phyloP scores from a whole-genome alignment of 169 alveolate species.

The Blepharisma undulans region DNA sequence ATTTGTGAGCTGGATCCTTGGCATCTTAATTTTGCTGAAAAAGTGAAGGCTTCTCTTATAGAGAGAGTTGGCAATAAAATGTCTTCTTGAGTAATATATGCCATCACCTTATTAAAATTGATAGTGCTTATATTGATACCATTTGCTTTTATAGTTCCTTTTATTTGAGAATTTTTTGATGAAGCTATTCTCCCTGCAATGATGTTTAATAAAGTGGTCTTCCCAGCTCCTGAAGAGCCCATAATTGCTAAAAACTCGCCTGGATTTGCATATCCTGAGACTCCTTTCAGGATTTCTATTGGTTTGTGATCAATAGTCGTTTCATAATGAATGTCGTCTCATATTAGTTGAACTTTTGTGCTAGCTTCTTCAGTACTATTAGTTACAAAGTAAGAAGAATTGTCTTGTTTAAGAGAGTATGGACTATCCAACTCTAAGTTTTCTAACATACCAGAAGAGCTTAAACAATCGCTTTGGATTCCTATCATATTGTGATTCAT shows the following conservation, averaged over 20 bases:
- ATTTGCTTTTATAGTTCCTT: no score
- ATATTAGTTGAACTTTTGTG: not conserved
- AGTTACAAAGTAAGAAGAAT: no score
- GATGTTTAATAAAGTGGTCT: slow-evolving; percentile 60
- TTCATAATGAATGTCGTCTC: slow-evolving; percentile 62
- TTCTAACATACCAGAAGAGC: no score
- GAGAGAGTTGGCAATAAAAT: slow-evolving; percentile 63
- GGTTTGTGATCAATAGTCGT: slow-evolving; percentile 70
- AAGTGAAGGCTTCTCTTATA: slow-evolving; percentile 54
- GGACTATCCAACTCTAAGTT: no score
- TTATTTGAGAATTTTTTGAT: no score
- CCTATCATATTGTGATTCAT: no score
- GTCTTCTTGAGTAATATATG: slow-evolving; percentile 74
- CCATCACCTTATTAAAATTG: no score
- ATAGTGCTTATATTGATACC: no score
- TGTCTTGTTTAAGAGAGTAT: no score
- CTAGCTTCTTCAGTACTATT: slow-evolving; percentile 80
- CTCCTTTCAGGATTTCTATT: slow-evolving; percentile 46
- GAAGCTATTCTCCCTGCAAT: no score
- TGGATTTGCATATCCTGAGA: slow-evolving; percentile 12
- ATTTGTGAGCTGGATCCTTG: slow-evolving; percentile 42
- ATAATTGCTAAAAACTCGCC: slow-evolving; percentile 28
- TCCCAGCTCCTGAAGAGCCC: slow-evolving; percentile 60
- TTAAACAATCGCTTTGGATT: no score
- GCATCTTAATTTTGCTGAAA: slow-evolving; percentile 69